Evolutionary conservation across 768 basidiomycete genomes (phyloP).

Genomic region (Naganishia vaughanmartiniae): DNA sequence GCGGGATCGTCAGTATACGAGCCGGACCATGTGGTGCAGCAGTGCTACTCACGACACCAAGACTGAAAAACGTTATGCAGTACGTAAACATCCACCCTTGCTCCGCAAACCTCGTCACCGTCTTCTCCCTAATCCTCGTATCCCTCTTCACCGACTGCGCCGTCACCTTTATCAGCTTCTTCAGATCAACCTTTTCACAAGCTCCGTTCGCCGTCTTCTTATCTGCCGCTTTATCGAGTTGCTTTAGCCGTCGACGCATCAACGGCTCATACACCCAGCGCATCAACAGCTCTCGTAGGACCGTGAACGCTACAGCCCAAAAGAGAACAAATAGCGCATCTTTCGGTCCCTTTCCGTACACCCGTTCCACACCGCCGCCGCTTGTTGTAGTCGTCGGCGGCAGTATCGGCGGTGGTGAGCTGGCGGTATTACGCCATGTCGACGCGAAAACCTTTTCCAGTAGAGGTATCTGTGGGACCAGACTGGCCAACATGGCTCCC

Average conservation of each 20-base stretch:
- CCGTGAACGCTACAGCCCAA: slow-evolving; percentile 82
- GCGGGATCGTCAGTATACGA: neutral
- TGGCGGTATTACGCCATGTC: neutral
- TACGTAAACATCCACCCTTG: slow-evolving; percentile 89
- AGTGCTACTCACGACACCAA: slow-evolving; percentile 69
- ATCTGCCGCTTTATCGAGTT: slow-evolving; percentile 57
- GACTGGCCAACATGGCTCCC: neutral
- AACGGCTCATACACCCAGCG: slow-evolving; percentile 74
- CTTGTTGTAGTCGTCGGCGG: neutral
- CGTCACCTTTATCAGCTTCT: neutral
- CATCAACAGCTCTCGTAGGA: slow-evolving; percentile 75
- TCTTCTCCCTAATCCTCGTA: slow-evolving; percentile 64
- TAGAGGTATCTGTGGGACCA: neutral
- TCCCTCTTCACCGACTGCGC: slow-evolving; percentile 51
- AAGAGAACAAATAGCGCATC: slow-evolving; percentile 77
- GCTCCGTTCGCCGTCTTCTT: slow-evolving; percentile 39
- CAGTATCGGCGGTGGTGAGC: neutral
- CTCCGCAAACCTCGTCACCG: slow-evolving; percentile 84
- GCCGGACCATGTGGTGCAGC: neutral
- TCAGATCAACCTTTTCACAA: slow-evolving; percentile 2
- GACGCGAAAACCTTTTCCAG: neutral
- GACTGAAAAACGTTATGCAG: slow-evolving; percentile 69
- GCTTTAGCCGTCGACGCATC: slow-evolving; percentile 69
- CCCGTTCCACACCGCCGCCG: neutral
- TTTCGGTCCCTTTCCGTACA: slow-evolving; percentile 64